Conservation (phyloP, 2,329 filamentous ascomycete species). For the Teratosphaeria gauchensis region DNA sequence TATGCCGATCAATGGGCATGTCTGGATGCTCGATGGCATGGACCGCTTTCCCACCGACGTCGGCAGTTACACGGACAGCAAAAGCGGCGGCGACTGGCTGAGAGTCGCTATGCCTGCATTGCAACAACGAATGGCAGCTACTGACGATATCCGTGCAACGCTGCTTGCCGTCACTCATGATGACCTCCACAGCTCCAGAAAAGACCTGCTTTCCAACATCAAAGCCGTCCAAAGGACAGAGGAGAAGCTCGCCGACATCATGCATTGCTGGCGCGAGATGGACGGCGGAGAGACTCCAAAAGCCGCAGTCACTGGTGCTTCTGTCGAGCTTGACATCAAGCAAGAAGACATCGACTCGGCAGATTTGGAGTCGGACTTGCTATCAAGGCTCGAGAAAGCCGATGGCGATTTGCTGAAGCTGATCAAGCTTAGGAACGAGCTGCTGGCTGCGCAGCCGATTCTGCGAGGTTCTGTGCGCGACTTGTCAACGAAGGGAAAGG, state of each 20-base stretch:
- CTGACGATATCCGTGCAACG: constrained; percentile 61
- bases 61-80: constrained; percentile 37
- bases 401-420: constrained; percentile 23
- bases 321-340: constrained; percentile 17
- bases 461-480: constrained; percentile 39
- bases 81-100: constrained; percentile 52
- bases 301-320: constrained; percentile 10
- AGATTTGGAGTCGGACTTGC: constrained; percentile 16
- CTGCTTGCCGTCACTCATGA: constrained; percentile 66
- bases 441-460: constrained; percentile 34
- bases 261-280: constrained; percentile 37
- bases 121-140: constrained; percentile 55
- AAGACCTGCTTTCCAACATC: constrained; percentile 35
- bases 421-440: constrained; percentile 27
- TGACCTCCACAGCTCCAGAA: constrained; percentile 43
- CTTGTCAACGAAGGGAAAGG: constrained; percentile 38
- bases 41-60: constrained; percentile 60
- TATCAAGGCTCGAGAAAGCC: constrained; percentile 16
- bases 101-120: constrained; percentile 55
- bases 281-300: constrained; percentile 15
- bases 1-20: constrained; percentile 59
- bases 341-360: constrained; percentile 26
- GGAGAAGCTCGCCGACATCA: constrained; percentile 28
- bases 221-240: constrained; percentile 34
- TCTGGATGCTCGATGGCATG: constrained; percentile 87